Base-by-base conservation (phyloP, 2,329 filamentous ascomycete species). In the Neonectria ditissima region DNA sequence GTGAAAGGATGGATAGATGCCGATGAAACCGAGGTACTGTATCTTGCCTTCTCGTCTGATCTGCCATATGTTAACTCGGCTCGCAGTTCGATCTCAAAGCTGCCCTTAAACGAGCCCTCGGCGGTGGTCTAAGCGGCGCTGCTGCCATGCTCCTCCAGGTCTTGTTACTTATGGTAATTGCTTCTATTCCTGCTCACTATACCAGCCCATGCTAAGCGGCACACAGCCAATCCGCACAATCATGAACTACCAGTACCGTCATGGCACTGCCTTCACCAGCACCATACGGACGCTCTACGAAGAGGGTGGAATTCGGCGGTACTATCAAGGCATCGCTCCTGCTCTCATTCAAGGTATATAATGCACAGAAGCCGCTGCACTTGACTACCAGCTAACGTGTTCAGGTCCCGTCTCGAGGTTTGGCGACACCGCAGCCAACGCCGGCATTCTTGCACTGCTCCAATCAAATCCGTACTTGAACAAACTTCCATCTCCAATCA, bases 181-280 rank as follows among this genome's bases (percentile, higher is more conserved):
- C 3, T 65, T 13, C 16, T 3, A 2, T 5, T 0, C 1, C 0
- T 8, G 3, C 13, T 5, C 20, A 2, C 9, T 22, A 13, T 5
- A 8, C 18, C 65, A 1, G 66, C 7, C 8, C 0, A 1, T 10
- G 2, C 1, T 2, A 4, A 50, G 2, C 14, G 1, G 34, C 16
- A 37, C 34, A 16, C 34, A 84, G 82, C 82, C 82, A 4, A 72
- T 84, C 4, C 78, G 82, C 5, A 84, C 82, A 0, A 81, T 84
- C 13, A 84, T 84, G 82, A 84, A 84, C 70, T 84, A 84, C 47
- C 82, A 84, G 63, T 84, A 84, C 56, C 82, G 82, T 2, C 81
- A 80, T 41, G 82, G 82, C 1, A 78, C 76, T 0, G 75, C 79
- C 0, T 83, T 84, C 58, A 77, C 75, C 3, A 54, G 67, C 1